Evolutionary conservation across 139 green algal species (phyloP).

Genomic region (Haematococcus lacustris): DNA sequence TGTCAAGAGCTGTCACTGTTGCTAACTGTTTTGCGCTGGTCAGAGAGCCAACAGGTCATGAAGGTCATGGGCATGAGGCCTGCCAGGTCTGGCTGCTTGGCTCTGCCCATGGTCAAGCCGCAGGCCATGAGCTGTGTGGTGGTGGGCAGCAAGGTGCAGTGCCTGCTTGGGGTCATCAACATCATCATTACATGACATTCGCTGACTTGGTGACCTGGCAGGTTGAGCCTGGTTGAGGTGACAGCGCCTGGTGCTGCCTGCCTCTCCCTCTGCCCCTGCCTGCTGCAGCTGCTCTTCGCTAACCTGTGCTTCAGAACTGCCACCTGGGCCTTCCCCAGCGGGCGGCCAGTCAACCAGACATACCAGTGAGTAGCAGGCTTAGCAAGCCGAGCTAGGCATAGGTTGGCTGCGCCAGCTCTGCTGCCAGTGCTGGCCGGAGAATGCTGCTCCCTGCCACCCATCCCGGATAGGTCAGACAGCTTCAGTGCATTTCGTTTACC

Average conservation of each 20-base stretch:
- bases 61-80: neutral
- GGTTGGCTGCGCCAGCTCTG: neutral
- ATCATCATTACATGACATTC: neutral
- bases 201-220: neutral
- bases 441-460: neutral
- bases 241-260: neutral
- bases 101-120: neutral
- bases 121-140: neutral
- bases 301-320: conserved; percentile 28
- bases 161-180: neutral
- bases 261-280: neutral
- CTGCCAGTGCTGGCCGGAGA: neutral
- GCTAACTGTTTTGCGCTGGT: neutral
- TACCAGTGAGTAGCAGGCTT: neutral
- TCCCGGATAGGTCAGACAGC: neutral
- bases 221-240: neutral
- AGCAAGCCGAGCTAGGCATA: neutral
- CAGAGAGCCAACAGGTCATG: neutral
- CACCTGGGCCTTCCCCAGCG: conserved; percentile 27
- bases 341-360: neutral
- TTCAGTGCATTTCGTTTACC: neutral
- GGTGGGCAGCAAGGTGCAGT: neutral
- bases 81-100: no score
- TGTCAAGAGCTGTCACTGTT: neutral
- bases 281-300: conserved; percentile 31